Evolutionary conservation across 2,329 filamentous ascomycete species (phyloP).

Genomic region (Fusarium dlaminii): DNA sequence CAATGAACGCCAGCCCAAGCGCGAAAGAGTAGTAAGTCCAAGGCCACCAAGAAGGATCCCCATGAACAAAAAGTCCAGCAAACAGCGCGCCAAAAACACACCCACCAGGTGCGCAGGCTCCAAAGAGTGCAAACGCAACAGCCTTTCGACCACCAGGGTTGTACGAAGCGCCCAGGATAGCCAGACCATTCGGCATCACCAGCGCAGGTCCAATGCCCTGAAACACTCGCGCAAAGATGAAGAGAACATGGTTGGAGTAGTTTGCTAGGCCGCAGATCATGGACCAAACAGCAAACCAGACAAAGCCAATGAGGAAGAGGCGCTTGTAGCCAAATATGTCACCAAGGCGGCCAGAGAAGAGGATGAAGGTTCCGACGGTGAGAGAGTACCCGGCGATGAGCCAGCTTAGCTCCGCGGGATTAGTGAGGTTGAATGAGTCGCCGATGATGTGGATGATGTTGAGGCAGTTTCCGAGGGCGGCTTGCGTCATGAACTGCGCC

Average conservation of each 20-base stretch:
- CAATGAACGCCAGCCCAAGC: conserved; percentile 48
- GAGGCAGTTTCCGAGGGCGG: conserved; percentile 37
- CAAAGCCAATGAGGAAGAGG: conserved; percentile 62
- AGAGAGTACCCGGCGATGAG: conserved; percentile 66
- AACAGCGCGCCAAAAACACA: conserved; percentile 55
- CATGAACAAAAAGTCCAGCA: conserved; percentile 51
- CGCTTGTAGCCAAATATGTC: conserved; percentile 67
- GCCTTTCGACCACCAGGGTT: conserved; percentile 65
- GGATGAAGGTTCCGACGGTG: conserved; percentile 65
- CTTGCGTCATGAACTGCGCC: conserved; percentile 41
- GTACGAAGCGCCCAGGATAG: conserved; percentile 68
- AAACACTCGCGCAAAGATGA: conserved; percentile 62
- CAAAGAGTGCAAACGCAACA: conserved; percentile 65
- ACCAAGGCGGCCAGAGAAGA: conserved; percentile 65
- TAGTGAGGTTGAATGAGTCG: conserved; percentile 30
- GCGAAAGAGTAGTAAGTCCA: conserved; percentile 58
- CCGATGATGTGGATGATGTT: conserved; percentile 38
- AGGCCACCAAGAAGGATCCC: conserved; percentile 55
- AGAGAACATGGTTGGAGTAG: conserved; percentile 55
- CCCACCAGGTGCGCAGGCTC: conserved; percentile 57
- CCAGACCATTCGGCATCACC: conserved; percentile 70
- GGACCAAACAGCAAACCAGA: conserved; percentile 65
- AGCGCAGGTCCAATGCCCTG: conserved; percentile 72
- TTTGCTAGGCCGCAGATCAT: conserved; percentile 55
- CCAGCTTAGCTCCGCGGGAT: conserved; percentile 52